Conservation (phyloP, 2,329 filamentous ascomycete genomes). For the Penicillium sp. region DNA sequence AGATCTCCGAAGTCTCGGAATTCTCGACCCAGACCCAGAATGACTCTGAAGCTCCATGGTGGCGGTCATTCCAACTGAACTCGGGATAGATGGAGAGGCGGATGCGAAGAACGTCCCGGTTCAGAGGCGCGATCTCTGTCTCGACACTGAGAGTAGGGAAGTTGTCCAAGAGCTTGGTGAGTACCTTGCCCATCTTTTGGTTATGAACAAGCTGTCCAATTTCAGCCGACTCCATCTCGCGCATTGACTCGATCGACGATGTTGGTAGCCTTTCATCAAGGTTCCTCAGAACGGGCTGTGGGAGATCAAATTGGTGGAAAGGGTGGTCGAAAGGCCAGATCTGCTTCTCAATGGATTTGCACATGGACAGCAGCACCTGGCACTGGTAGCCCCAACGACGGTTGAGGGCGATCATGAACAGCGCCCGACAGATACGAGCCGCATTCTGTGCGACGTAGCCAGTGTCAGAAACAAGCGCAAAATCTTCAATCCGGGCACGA, state of each 20-base stretch:
- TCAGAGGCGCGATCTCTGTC: constrained; percentile 91
- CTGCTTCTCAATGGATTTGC: constrained; percentile 95
- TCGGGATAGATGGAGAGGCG: constrained; percentile 83
- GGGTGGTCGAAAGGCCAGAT: constrained; percentile 96
- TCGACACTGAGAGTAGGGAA: constrained; percentile 92
- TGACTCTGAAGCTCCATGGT: constrained; percentile 91
- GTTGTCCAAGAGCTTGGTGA: constrained; percentile 79
- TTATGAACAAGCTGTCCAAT: constrained; percentile 93
- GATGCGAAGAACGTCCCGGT: constrained; percentile 91
- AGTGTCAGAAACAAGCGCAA: constrained; percentile 86
- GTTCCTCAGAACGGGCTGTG: constrained; percentile 78
- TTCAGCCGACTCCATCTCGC: constrained; percentile 90
- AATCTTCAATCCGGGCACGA: constrained; percentile 83
- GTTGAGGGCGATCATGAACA: constrained; percentile 98
- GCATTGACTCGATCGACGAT: constrained; percentile 75
- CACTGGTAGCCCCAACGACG: constrained; percentile 96
- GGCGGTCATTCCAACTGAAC: constrained; percentile 90
- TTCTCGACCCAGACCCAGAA: constrained; percentile 99
- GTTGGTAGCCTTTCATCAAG: constrained; percentile 77
- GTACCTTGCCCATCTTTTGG: constrained; percentile 77
- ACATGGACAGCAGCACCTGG: constrained; percentile 82
- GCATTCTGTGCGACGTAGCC: constrained; percentile 96
- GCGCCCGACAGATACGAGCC: constrained; percentile 85
- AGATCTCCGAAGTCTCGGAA: constrained; percentile 95
- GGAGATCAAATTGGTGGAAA: constrained; percentile 90